Evolutionary conservation across 2,329 filamentous ascomycete species (phyloP), one percentile per base, ranked within the genome.

Genomic region (Lecanicillium sp.): DNA sequence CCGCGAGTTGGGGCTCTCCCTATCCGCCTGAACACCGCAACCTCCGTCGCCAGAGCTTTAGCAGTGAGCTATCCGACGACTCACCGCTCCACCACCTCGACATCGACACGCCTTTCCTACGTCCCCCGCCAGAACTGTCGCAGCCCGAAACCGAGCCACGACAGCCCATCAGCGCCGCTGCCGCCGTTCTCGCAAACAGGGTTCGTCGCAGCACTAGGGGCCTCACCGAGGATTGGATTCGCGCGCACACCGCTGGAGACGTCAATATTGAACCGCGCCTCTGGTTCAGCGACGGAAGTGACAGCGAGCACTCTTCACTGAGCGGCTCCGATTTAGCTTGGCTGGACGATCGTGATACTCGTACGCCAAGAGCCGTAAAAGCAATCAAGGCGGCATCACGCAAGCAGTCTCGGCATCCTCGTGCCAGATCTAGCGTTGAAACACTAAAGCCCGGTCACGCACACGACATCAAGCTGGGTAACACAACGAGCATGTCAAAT

Each of bases 1-100:
- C 86, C 33, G 83, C 87, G 35, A 89, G 83, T 57, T 95, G 89
- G 88, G 89, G 89, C 41, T 95, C 88, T 38, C 89, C 89, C 16
- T 95, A 95, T 63, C 80, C 84, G 40, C 73, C 72, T 45, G 73
- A 81, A 29, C 82, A 75, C 41, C 59, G 57, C 49, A 60, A 70
- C 43, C 63, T 71, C 39, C 69, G 68, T 37, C 62, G 62, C 38
- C 61, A 66, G 45, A 77, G 73, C 49, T 65, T 68, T 47, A 73
- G 72, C 54, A 80, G 75, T 57, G 75, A 71, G 50, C 62, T 62
- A 42, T 80, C 74, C 3, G 75, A 78, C 51, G 75, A 75, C 45
- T 75, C 70, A 32, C 75, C 71, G 1, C 68, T 80, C 45, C 76
- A 80, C 46, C 73, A 73, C 40, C 64, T 82, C 37, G 73, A 72